phyloP scores from a whole-genome alignment of 2,329 filamentous ascomycete species.

The Aspergillus novofumigatus region DNA sequence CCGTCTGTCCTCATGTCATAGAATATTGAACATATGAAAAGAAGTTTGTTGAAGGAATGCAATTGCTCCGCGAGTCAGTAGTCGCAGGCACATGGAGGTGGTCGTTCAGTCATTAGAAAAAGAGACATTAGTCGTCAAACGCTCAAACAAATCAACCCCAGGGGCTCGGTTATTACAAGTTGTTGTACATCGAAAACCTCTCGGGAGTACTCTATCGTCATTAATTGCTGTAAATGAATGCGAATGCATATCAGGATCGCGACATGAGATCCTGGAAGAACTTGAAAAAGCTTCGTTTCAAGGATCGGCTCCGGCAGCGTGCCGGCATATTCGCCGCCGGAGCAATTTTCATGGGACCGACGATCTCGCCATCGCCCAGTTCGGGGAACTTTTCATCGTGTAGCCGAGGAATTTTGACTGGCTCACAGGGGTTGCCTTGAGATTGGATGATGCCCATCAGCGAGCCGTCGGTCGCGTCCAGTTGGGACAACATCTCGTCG shows the following conservation, averaged over 20 bases:
- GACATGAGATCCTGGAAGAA: constrained; percentile 42
- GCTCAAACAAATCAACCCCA: constrained; percentile 16
- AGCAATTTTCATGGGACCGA: constrained; percentile 75
- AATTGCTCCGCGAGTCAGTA: constrained; percentile 32
- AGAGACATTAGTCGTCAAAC: constrained; percentile 32
- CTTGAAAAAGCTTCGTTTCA: constrained; percentile 42
- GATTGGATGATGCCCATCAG: constrained; percentile 37
- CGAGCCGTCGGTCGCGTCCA: constrained; percentile 31
- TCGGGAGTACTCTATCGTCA: constrained; percentile 24
- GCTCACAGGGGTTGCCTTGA: constrained; percentile 46
- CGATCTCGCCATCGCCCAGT: constrained; percentile 85
- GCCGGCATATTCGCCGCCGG: constrained; percentile 40
- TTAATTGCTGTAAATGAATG: constrained; percentile 10
- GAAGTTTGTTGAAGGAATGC: constrained; percentile 21
- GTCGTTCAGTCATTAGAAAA: constrained; percentile 24
- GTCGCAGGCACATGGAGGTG: constrained; percentile 21
- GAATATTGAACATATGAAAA: constrained; percentile 12
- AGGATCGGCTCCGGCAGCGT: constrained; percentile 35
- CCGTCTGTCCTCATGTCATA: constrained; percentile 2
- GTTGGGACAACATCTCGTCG: constrained; percentile 58
- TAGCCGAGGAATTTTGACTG: constrained; percentile 42
- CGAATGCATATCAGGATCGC: constrained; percentile 18
- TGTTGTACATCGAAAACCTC: constrained; percentile 22
- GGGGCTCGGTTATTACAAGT: constrained; percentile 15
- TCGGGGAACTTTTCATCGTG: constrained; percentile 75